These are phyloP conservation scores for Mycena olivaceomarginata DNA, from an alignment of 768 basidiomycete genomes.

Conservation along the genomic window DNA sequence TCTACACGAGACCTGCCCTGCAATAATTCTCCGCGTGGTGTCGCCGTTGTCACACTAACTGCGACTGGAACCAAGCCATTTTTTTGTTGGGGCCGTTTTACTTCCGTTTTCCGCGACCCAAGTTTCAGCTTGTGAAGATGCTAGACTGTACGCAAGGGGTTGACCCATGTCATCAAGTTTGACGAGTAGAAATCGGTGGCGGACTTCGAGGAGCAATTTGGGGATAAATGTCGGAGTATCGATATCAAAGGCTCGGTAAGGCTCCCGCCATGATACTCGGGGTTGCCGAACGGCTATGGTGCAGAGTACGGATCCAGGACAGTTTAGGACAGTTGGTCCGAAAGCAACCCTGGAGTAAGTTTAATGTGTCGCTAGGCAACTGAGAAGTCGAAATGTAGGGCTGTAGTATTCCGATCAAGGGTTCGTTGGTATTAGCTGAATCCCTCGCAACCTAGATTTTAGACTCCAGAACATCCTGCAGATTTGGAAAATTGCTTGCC, in stretches of 20 bases:
- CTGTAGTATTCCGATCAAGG: no score
- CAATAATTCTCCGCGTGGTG: background rate
- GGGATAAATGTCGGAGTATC: background rate
- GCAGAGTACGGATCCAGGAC: background rate
- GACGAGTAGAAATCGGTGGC: background rate
- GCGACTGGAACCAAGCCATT: background rate
- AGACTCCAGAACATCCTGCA: no score
- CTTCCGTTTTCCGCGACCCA: background rate
- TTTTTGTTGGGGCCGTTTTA: background rate
- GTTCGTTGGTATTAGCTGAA: no score
- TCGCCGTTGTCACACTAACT: background rate
- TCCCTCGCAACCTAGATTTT: no score
- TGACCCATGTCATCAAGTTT: background rate
- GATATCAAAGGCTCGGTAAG: background rate
- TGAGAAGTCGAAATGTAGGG: no score
- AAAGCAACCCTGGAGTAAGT: no score
- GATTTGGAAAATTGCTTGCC: no score
- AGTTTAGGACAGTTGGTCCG: background rate
- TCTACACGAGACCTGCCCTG: background rate
- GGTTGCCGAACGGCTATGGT: constrained; percentile 1
- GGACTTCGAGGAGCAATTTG: constrained; percentile 1
- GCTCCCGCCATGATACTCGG: background rate
- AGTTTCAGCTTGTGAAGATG: background rate
- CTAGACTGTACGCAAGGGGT: background rate
- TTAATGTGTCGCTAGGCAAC: no score